These are phyloP conservation scores for Rhododendron henanense DNA, from an alignment of 148 eudicot genomes.

Conservation along the genomic window DNA sequence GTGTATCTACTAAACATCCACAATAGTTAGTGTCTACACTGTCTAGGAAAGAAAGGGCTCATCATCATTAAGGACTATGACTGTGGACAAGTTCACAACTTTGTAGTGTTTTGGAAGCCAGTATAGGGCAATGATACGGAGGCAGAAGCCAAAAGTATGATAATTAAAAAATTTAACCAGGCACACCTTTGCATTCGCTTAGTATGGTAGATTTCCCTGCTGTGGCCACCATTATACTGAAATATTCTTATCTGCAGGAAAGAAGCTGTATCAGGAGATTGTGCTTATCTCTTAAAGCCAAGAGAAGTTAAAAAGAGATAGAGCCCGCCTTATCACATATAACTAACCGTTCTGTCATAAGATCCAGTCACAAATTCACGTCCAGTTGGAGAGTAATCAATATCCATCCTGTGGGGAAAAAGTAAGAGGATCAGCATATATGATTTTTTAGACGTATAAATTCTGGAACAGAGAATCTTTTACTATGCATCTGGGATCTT, in stretches of 20 bases:
- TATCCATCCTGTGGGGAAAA: constrained; percentile 70
- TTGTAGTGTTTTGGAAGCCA: not conserved
- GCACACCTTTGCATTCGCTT: constrained; percentile 98
- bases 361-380: constrained; percentile 99
- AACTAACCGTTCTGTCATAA: constrained; percentile 89
- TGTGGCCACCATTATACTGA: constrained; percentile 85
- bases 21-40: not conserved
- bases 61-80: not conserved
- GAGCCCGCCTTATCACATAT: not conserved
- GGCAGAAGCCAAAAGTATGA: not conserved
- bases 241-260: constrained; percentile 73
- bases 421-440: not conserved
- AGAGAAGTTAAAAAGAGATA: not conserved
- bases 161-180: not conserved
- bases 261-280: constrained; percentile 6
- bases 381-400: constrained; percentile 97
- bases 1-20: not conserved
- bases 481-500: constrained; percentile 26
- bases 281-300: not conserved
- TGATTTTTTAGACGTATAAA: not conserved
- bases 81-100: not conserved
- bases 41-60: not conserved
- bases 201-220: constrained; percentile 94
- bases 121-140: not conserved
- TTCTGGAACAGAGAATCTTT: not conserved